Evolutionary conservation across 2,329 filamentous ascomycete species (phyloP), one percentile per base, ranked within the genome.

Genomic region (Fusarium humuli): DNA sequence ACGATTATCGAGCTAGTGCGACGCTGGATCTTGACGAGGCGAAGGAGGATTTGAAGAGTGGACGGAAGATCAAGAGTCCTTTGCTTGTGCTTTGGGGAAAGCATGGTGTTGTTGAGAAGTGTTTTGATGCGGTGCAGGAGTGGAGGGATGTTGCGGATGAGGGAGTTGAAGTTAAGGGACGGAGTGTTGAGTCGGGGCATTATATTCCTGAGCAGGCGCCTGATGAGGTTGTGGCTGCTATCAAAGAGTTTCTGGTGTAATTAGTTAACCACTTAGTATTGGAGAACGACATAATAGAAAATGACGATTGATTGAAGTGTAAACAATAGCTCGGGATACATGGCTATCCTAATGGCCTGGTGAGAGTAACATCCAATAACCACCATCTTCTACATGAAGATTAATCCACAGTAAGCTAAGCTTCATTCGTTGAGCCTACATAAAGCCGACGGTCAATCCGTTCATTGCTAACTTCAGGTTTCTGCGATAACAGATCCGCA

Each of bases 1-100:
- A 88, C 66, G 87, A 89, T 69, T 90, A 89, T 64, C 78, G 85
- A 13, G 87, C 87, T 1, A 81, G 81, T 7, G 84, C 84, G 16
- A 84, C 81, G 0, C 70, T 86, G 25, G 87, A 89, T 74, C 72
- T 88, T 7, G 83, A 86, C 3, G 82, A 84, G 72, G 81, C 85
- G 42, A 80, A 81, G 60, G 75, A 78, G 22, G 86, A 88, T 73
- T 61, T 83, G 50, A 72, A 77, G 9, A 74, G 76, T 2, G 84
- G 83, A 0, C 79, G 78, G 64, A 80, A 81, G 74, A 81, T 89
- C 7, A 69, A 74, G 18, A 82, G 80, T 48, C 84, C 86, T 3
- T 29, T 88, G 37, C 76, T 81, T 50, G 79, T 88, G 18, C 60
- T 89, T 13, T 88, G 86, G 82, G 85, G 85, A 4, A 79, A 80